phyloP scores from a whole-genome alignment of 768 basidiomycete genomes.

The Lentinula sp. region DNA sequence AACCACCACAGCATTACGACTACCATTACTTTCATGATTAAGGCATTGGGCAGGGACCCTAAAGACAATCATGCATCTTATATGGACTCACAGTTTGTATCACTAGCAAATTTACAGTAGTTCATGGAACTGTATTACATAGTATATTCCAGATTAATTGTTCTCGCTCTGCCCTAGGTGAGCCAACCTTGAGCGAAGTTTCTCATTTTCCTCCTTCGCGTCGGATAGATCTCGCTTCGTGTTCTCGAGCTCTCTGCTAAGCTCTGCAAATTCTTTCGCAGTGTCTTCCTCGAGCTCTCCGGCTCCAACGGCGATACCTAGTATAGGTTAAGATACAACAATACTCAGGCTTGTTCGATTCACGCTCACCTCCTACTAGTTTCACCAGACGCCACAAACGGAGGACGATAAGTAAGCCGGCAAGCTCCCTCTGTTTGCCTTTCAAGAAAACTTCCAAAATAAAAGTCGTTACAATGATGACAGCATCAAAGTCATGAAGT shows the following conservation, averaged over 20 bases:
- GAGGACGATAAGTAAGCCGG: slow-evolving; percentile 61
- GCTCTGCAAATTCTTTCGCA: slow-evolving; percentile 40
- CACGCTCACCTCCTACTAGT: slow-evolving; percentile 44
- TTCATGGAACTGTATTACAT: neutral
- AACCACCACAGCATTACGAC: neutral
- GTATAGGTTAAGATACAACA: neutral
- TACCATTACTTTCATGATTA: neutral
- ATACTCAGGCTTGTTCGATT: neutral
- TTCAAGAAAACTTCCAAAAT: slow-evolving; percentile 62
- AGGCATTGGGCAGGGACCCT: slow-evolving; percentile 3
- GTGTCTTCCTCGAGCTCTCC: slow-evolving; percentile 61
- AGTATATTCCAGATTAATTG: neutral
- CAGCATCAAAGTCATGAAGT: slow-evolving; percentile 71
- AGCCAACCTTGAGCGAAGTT: slow-evolving; percentile 35
- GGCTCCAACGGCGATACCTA: slow-evolving; percentile 72
- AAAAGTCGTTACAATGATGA: slow-evolving; percentile 69
- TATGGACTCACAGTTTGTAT: neutral
- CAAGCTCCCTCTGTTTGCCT: slow-evolving; percentile 67
- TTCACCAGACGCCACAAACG: slow-evolving; percentile 82
- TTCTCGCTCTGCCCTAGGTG: slow-evolving; percentile 19
- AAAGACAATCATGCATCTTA: neutral
- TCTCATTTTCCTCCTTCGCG: slow-evolving; percentile 47
- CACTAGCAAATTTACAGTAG: slow-evolving; percentile 1
- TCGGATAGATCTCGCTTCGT: slow-evolving; percentile 35
- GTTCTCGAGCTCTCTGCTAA: slow-evolving; percentile 41